Base-by-base conservation (phyloP, 805 yeast species). In the Candida golubevii region DNA sequence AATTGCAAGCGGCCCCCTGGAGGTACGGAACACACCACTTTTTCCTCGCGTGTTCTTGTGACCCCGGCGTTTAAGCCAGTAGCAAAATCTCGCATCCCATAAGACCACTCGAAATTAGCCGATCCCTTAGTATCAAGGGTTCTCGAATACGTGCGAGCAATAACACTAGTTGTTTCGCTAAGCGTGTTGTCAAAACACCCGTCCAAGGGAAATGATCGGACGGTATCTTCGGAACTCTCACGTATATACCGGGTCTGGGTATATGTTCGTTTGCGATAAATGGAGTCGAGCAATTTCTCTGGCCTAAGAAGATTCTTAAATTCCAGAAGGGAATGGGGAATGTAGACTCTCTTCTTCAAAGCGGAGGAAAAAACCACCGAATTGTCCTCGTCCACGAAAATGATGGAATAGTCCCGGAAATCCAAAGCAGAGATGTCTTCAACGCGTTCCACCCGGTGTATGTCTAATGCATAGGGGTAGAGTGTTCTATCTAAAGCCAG, bases 151-250 rank as follows among this genome's bases (percentile, higher is more conserved):
- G 46, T 33, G 4, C 46, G 42, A 5, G 46, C 23, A 10, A 53
- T 39, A 6, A 41, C 27, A 39, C 53, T 48, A 13, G 41, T 29
- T 2, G 56, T 50, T n/a, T 49, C 50, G 15, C 51, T 46, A 12
- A 27, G 31, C 7, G 41, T 35, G 29, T 53, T 53, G 35, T 50
- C 55, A 8, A 51, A 39, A 31, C 56, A 53, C 3, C 50, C 53
- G 6, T 45, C 44, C 1, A 51, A 7, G 2, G 50, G 51, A 10
- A 41, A 33, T 23, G 39, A 35, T 13, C 43, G 46, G 6, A 31
- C 27, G 15, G 30, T 26, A n/a, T 39, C 34, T 8, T 27, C 33
- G 8, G 26, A 34, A 8, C 18, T 18, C 10, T 31, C 31, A 7
- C 27, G 28, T 3, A 35, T 26, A 18, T 43, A 41, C 10, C 33